Evolutionary conservation across 306 rosid genomes (phyloP).

Genomic region (Sphenostylis stenocarpa): DNA sequence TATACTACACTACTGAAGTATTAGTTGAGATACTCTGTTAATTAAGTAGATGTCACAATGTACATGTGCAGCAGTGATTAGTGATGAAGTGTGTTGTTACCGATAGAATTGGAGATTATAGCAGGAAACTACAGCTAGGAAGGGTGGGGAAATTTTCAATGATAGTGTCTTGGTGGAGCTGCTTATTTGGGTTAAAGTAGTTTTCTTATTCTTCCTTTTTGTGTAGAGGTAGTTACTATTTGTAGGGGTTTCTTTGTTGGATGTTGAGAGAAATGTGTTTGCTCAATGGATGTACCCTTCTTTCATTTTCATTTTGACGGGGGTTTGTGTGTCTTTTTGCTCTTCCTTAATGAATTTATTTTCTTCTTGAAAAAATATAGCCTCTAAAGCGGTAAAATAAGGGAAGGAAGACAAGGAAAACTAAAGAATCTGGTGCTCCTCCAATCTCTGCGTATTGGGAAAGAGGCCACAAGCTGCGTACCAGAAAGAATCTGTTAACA

Average conservation of each 20-base stretch:
- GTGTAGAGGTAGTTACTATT: background rate
- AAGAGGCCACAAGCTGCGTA: background rate
- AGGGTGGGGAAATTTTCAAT: constrained; percentile 10
- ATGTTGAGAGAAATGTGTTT: background rate
- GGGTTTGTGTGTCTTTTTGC: background rate
- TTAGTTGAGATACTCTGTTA: constrained; percentile 19
- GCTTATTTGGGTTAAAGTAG: constrained; percentile 8
- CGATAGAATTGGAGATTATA: constrained; percentile 4
- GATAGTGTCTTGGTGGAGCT: constrained; percentile 9
- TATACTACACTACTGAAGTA: constrained; percentile 6
- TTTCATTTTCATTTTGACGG: background rate
- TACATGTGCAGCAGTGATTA: background rate
- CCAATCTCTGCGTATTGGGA: constrained; percentile 7
- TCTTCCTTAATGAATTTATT: background rate
- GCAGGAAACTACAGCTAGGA: background rate
- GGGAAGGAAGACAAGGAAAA: constrained; percentile 2
- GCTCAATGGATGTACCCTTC: background rate
- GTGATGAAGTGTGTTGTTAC: constrained; percentile 18
- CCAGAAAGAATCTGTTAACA: background rate
- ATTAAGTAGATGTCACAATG: constrained; percentile 23
- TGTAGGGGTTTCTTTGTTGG: background rate
- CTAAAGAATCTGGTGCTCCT: background rate
- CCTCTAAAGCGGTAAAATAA: background rate
- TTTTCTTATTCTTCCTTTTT: background rate
- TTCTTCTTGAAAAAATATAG: background rate